These are phyloP conservation scores for Amanita thiersii DNA, from an alignment of 768 basidiomycete species.

Conservation along the genomic window DNA sequence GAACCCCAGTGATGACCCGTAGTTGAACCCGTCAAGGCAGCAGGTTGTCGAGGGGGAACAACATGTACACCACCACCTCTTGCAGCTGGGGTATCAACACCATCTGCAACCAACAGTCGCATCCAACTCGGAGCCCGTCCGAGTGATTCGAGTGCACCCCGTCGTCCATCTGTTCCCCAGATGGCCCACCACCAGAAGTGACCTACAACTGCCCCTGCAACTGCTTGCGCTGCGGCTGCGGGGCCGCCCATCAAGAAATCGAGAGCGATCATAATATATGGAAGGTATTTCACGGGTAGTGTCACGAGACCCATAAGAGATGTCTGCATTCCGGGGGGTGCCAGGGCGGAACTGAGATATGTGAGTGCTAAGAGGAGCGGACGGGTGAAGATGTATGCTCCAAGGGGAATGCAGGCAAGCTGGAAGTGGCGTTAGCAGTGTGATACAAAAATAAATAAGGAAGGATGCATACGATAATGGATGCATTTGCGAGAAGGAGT, in stretches of 20 bases:
- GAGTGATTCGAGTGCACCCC: slow-evolving; percentile 26
- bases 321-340: slow-evolving; percentile 58
- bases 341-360: slow-evolving; percentile 61
- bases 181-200: slow-evolving; percentile 79
- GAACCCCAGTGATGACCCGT: slow-evolving; percentile 40
- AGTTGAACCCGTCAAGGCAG: slow-evolving; percentile 1
- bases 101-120: slow-evolving; percentile 38
- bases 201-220: slow-evolving; percentile 70
- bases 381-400: slow-evolving; percentile 46
- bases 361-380: slow-evolving; percentile 60
- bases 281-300: slow-evolving; percentile 64
- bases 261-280: slow-evolving; percentile 65
- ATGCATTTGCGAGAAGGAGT: slow-evolving; percentile 41
- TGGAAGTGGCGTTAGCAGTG: slow-evolving; percentile 10
- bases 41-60: slow-evolving; percentile 39
- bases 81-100: slow-evolving; percentile 18
- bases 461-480: slow-evolving; percentile 48
- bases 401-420: slow-evolving; percentile 56
- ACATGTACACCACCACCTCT: slow-evolving; percentile 47
- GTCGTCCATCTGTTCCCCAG: slow-evolving; percentile 38
- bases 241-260: slow-evolving; percentile 64
- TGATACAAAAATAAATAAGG: slow-evolving; percentile 2
- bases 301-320: slow-evolving; percentile 76
- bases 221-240: slow-evolving; percentile 38
- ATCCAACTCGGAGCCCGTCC: slow-evolving; percentile 58